These are phyloP conservation scores for Ganoderma multipileum DNA, from an alignment of 1,284 basidiomycete species.

Conservation along the genomic window DNA sequence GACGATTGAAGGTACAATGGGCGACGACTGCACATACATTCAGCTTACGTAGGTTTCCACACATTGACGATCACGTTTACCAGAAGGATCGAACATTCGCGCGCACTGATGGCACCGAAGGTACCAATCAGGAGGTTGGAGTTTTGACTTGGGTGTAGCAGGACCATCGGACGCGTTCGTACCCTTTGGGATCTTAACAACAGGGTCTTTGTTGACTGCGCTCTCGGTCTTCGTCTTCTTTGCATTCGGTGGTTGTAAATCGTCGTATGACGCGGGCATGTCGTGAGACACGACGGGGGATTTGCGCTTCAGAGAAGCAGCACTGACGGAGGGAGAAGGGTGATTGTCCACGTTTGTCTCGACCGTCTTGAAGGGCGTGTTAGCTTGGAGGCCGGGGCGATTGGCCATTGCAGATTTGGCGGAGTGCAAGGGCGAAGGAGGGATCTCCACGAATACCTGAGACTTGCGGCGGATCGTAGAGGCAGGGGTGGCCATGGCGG, in stretches of 20 bases:
- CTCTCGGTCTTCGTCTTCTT: constrained; percentile 45
- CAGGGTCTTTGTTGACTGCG: constrained; percentile 13
- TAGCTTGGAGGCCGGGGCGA: constrained; percentile 45
- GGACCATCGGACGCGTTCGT: constrained; percentile 23
- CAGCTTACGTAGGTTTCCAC: constrained; percentile 7
- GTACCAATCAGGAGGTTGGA: constrained; percentile 45
- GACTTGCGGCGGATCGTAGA: constrained; percentile 43
- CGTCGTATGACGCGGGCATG: constrained; percentile 15
- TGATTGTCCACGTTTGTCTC: constrained; percentile 33
- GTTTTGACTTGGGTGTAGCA: constrained; percentile 25
- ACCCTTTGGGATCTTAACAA: constrained; percentile 9
- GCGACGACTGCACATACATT: constrained; percentile 45
- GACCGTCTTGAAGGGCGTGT: constrained; percentile 52
- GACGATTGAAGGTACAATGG: constrained; percentile 55
- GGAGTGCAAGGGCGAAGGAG: constrained; percentile 49
- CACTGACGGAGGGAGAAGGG: constrained; percentile 16
- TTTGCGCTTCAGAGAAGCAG: constrained; percentile 38
- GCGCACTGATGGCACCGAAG: constrained; percentile 76
- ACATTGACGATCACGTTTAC: constrained; percentile 43
- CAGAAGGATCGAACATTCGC: constrained; percentile 57
- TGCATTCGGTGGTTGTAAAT: constrained; percentile 26
- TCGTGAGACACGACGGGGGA: constrained; percentile 30
- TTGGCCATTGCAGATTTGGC: constrained; percentile 14
- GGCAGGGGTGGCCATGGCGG: constrained; percentile 33
- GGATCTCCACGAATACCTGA: constrained; percentile 66